These are phyloP conservation scores for Yamadazyma nakazawae DNA, from an alignment of 805 yeast species.

Conservation along the genomic window DNA sequence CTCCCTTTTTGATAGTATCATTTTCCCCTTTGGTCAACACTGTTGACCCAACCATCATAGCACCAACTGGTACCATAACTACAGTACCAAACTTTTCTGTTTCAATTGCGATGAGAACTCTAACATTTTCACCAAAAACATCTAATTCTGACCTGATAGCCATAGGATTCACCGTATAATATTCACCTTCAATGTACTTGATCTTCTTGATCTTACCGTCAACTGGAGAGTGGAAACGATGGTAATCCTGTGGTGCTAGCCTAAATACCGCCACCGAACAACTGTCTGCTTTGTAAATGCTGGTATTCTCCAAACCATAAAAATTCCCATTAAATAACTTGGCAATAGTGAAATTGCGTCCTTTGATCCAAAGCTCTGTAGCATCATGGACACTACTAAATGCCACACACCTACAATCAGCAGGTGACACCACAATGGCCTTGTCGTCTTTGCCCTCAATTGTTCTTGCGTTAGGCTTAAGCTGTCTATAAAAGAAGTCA, in stretches of 20 bases:
- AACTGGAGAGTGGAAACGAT: conserved; percentile 87
- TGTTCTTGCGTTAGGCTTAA: conserved; percentile 68
- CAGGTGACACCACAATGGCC: conserved; percentile 65
- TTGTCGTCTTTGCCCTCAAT: conserved; percentile 55
- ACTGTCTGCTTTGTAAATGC: conserved; percentile 29
- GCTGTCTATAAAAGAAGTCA: conserved; percentile 80
- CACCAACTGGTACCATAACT: conserved; percentile 82
- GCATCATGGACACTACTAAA: conserved; percentile 61
- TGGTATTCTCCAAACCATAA: conserved; percentile 39
- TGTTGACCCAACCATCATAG: conserved; percentile 98
- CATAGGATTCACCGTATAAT: conserved; percentile 97
- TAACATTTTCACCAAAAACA: conserved; percentile 87
- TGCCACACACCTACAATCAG: conserved; percentile 82
- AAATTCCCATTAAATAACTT: conserved; percentile 53
- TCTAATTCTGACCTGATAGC: conserved; percentile 85
- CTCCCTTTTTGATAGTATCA: conserved; percentile 58
- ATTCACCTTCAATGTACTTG: conserved; percentile 76
- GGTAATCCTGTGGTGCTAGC: conserved; percentile 96
- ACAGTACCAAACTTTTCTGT: conserved; percentile 77
- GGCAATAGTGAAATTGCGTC: conserved; percentile 64
- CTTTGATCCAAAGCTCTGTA: conserved; percentile 85
- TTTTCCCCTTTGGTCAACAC: conserved; percentile 66
- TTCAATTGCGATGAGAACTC: conserved; percentile 74
- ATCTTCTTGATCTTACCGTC: conserved; percentile 69
- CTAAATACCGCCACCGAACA: conserved; percentile 79